phyloP scores from a whole-genome alignment of 2,329 filamentous ascomycete species.

The Ophiocordyceps polyrhachis-furcata region DNA sequence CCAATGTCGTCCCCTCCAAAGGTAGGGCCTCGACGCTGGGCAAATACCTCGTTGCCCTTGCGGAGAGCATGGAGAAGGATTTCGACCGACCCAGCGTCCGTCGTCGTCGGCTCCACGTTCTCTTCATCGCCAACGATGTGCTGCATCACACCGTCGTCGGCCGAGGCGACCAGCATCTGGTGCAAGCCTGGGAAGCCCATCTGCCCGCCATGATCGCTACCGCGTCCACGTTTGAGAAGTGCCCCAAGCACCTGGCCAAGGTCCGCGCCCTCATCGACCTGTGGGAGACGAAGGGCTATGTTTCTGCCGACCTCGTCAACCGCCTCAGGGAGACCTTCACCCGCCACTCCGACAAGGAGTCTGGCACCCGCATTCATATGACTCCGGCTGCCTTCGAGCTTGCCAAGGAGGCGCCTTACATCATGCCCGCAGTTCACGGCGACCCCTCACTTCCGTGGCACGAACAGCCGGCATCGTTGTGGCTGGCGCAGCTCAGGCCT shows the following conservation, averaged over 20 bases:
- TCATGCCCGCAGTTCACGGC: constrained; percentile 61
- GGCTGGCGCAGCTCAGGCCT: constrained; percentile 60
- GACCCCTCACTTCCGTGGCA: constrained; percentile 57
- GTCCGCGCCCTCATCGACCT: constrained; percentile 44
- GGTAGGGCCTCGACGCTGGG: constrained; percentile 48
- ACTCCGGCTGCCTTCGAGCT: constrained; percentile 14
- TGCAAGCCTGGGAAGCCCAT: constrained; percentile 34
- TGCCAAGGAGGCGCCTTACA: constrained; percentile 42
- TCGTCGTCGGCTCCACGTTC: constrained; percentile 52
- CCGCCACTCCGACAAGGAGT: constrained; percentile 13
- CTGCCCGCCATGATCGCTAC: constrained; percentile 43
- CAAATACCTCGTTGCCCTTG: constrained; percentile 56
- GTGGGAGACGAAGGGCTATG: constrained; percentile 52
- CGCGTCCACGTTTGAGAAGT: constrained; percentile 37
- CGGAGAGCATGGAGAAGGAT: constrained; percentile 23
- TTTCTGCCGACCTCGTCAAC: constrained; percentile 30
- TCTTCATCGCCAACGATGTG: constrained; percentile 65
- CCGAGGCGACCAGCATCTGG: constrained; percentile 31
- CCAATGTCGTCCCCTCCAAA: constrained; percentile 49
- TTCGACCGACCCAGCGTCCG: constrained; percentile 32
- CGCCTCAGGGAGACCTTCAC: constrained; percentile 41
- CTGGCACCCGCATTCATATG: constrained; percentile 6
- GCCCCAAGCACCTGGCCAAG: constrained; percentile 47
- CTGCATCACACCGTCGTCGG: constrained; percentile 48
- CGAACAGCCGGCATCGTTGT: constrained; percentile 65